phyloP scores from a whole-genome alignment of 257 asterid genomes.

The Lycium barbarum region DNA sequence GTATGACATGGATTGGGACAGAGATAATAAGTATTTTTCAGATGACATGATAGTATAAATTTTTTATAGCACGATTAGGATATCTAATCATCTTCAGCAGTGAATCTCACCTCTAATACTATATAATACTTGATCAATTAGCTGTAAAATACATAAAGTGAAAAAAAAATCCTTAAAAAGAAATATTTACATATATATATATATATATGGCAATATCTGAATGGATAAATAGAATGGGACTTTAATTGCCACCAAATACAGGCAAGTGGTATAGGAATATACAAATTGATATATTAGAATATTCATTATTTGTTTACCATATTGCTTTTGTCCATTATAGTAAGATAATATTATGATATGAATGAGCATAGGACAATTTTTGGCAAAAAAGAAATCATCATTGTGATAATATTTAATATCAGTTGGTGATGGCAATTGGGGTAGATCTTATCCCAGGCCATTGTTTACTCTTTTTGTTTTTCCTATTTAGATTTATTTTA shows the following conservation, averaged over 20 bases:
- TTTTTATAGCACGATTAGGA: too few species aligned
- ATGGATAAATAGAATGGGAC: neutral
- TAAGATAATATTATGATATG: neutral
- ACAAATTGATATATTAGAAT: conserved; percentile 6
- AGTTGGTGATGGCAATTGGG: conserved; percentile 2
- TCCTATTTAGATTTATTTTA: neutral
- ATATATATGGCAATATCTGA: neutral
- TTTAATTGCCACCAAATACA: neutral
- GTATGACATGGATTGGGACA: too few species aligned
- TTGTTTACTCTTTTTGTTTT: neutral
- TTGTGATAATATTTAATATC: conserved; percentile 17
- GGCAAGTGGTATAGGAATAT: neutral
- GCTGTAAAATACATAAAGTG: neutral
- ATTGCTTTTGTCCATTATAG: conserved; percentile 4
- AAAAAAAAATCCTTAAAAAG: neutral
- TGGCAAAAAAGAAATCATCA: neutral
- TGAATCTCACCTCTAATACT: neutral
- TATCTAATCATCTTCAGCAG: too few species aligned
- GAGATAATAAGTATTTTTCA: too few species aligned
- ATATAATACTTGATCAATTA: conserved; percentile 10
- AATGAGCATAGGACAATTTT: conserved; percentile 14
- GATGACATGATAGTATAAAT: too few species aligned
- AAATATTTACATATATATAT: neutral
- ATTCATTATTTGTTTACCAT: neutral
- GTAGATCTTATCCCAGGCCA: conserved; percentile 13